phyloP scores from a whole-genome alignment of 805 yeast species.

The Grigorovia humatica region DNA sequence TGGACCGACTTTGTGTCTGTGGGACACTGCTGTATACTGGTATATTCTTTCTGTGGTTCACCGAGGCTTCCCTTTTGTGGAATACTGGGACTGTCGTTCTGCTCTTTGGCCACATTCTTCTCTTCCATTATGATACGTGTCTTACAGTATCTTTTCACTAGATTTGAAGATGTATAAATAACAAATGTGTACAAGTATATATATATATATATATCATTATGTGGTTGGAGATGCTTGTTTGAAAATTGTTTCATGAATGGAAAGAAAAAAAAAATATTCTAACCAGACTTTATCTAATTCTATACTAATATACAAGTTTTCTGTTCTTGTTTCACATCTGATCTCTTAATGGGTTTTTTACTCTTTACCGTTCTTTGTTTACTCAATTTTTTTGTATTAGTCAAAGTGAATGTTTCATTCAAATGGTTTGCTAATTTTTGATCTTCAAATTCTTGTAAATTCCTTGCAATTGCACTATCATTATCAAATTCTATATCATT shows the following conservation, averaged over 20 bases:
- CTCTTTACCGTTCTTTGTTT: background rate
- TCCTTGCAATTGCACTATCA: conserved; percentile 34
- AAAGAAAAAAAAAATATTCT: too few relatives aligned
- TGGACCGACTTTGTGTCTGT: too few relatives aligned
- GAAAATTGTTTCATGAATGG: background rate
- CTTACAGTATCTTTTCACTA: too few relatives aligned
- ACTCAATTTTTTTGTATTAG: background rate
- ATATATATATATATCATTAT: background rate
- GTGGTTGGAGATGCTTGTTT: background rate
- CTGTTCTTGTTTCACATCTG: conserved; percentile 1
- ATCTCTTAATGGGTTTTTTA: conserved; percentile 6
- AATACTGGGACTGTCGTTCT: too few relatives aligned
- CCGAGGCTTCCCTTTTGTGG: too few relatives aligned
- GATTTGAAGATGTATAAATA: too few relatives aligned
- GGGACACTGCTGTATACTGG: too few relatives aligned
- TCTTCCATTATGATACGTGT: too few relatives aligned
- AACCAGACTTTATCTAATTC: background rate
- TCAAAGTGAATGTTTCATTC: background rate
- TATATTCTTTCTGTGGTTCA: too few relatives aligned
- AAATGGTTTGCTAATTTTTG: conserved; percentile 8
- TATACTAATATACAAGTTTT: background rate
- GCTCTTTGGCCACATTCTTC: too few relatives aligned
- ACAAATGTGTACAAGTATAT: background rate
- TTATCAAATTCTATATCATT: conserved; percentile 9
- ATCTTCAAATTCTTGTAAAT: conserved; percentile 48